Evolutionary conservation across 1,284 basidiomycete species (phyloP).

Genomic region (Sporisorium scitamineum): DNA sequence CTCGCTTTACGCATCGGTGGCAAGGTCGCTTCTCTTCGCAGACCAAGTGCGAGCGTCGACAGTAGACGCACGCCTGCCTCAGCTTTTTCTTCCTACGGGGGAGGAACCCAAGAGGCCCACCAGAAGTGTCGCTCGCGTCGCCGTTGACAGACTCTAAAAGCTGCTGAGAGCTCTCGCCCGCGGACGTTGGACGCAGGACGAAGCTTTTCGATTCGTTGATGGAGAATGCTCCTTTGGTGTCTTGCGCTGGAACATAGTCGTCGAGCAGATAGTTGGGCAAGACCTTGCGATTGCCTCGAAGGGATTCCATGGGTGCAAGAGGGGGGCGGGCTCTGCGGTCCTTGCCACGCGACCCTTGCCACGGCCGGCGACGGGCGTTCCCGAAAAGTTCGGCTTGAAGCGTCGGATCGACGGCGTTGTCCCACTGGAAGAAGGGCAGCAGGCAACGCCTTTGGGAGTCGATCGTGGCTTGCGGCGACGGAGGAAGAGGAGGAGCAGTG

Average conservation of each 20-base stretch:
- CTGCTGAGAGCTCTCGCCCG: conserved; percentile 11
- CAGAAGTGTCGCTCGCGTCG: conserved; percentile 8
- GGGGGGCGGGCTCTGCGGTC: background rate
- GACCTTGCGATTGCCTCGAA: conserved; percentile 38
- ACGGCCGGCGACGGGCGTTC: background rate
- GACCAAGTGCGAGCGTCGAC: conserved; percentile 43
- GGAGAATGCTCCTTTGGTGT: conserved; percentile 11
- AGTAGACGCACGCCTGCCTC: conserved; percentile 48
- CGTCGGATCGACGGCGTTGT: background rate
- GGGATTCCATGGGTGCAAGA: conserved; percentile 18
- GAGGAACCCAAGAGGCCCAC: conserved; percentile 10
- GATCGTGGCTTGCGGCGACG: background rate
- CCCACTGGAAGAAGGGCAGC: background rate
- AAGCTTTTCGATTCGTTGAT: background rate
- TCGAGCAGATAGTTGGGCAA: conserved; percentile 52
- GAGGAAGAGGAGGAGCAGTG: background rate
- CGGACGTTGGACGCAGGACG: background rate
- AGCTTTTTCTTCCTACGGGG: conserved; percentile 46
- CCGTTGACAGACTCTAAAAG: background rate
- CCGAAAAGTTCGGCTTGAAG: background rate
- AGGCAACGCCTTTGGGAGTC: background rate
- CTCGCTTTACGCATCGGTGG: conserved; percentile 47
- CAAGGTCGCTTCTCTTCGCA: conserved; percentile 51
- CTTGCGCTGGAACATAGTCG: conserved; percentile 24
- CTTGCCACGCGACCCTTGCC: background rate